Evolutionary conservation across 495 filamentous ascomycete species (phyloP).

Genomic region (Tuber indicum): DNA sequence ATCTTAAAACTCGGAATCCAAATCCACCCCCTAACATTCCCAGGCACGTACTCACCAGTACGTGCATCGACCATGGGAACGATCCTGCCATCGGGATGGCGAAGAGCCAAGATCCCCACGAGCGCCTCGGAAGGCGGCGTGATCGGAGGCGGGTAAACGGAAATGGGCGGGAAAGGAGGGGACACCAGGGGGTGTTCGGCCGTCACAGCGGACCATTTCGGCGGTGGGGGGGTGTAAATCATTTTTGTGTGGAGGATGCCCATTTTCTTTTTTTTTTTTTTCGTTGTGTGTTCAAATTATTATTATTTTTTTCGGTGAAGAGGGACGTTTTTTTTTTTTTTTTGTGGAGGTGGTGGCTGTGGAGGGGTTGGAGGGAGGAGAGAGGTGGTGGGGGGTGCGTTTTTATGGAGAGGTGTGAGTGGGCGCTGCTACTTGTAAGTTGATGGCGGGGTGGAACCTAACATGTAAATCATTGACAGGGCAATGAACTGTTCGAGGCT

Average conservation of each 20-base stretch:
- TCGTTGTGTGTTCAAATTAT: no score
- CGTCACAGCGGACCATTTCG: not conserved
- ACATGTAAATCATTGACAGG: no score
- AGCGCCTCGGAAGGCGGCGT: not conserved
- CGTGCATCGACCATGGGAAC: conserved; percentile 17
- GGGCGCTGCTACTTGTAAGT: no score
- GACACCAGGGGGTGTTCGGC: not conserved
- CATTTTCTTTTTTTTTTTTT: not conserved
- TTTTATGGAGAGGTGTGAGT: not conserved
- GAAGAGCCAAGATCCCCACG: conserved; percentile 10
- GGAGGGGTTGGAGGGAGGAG: not conserved
- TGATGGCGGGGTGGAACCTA: no score
- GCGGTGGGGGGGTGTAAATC: not conserved
- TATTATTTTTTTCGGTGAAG: no score
- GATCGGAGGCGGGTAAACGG: not conserved
- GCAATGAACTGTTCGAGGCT: no score
- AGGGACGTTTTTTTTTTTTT: not conserved
- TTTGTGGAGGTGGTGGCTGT: not conserved
- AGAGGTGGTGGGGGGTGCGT: no score
- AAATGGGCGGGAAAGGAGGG: not conserved
- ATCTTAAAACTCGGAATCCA: conserved; percentile 21
- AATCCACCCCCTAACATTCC: conserved; percentile 14
- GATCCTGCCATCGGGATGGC: conserved; percentile 12
- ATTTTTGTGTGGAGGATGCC: not conserved
- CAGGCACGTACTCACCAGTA: conserved; percentile 16